Evolutionary conservation across 768 basidiomycete genomes (phyloP), one percentile per base, ranked within the genome.

Genomic region (Lactarius akahatsu): DNA sequence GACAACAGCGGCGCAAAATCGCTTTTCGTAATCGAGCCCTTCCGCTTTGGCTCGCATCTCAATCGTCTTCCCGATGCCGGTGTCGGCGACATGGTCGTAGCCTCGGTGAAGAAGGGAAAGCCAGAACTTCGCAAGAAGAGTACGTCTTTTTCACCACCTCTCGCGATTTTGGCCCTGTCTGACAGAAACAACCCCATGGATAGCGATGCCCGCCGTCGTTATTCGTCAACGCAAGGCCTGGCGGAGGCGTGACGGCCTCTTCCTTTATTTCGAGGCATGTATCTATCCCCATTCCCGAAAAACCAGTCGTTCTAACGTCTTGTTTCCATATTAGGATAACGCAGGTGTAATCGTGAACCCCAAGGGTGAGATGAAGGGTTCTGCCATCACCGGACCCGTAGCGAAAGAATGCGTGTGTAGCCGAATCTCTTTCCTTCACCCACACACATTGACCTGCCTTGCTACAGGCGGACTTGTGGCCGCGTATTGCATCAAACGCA

Each of bases 341-440:
- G 95, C 94, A 52, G 94, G 95, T 78, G 95, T 96, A 63, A 96
- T 96, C 69, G 94, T 98, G 74, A 98, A 97, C 83, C 90, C 92
- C 75, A 98, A 98, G 85, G 96, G 96, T 74, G 97, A 99, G 83
- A 99, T 99, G 97, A 99, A 99, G 85, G 96, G 96, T 59, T 96
- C 93, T 61, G 92, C 93, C 67, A 96, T 97, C 76, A 92, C 94
- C 41, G 94, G 94, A 64, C 95, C 94, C 47, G 93, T 99, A 69
- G 97, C 96, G 81, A 99, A 98, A 87, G 96, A 98, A 93, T 98
- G 97, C 76, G 92, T 94, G 77, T 50, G 92, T 88, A 52, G 9
- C 38, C 10, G 2, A 7, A 4, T 41, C 18, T 61, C 59, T 57
- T 5, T 54, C 9, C n/a, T 23, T 52, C 56, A 32, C 28, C 5